phyloP scores from a whole-genome alignment of 257 asterid genomes.

The Solanum pinnatisectum region DNA sequence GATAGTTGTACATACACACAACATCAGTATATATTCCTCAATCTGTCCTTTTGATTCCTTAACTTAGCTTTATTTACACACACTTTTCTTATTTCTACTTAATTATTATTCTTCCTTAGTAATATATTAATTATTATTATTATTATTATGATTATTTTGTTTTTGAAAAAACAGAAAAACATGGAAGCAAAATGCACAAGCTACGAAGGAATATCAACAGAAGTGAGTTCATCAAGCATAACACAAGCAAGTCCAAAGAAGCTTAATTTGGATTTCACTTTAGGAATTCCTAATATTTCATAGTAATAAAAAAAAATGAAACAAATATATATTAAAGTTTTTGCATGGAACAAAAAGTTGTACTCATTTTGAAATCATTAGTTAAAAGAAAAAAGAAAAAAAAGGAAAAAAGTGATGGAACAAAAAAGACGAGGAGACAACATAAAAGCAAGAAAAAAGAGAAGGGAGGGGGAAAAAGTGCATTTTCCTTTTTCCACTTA shows the following conservation, averaged over 20 bases:
- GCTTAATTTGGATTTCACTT: slow-evolving; percentile 85
- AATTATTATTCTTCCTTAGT: neutral
- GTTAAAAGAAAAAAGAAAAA: slow-evolving; percentile 6
- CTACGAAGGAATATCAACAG: slow-evolving; percentile 63
- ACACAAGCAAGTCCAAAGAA: slow-evolving; percentile 55
- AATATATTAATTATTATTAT: neutral
- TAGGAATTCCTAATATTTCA: slow-evolving; percentile 34
- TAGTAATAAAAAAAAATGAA: neutral
- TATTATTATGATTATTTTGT: neutral
- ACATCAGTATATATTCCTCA: neutral
- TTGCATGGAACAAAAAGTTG: neutral
- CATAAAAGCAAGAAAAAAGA: slow-evolving; percentile 62
- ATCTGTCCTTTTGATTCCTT: neutral
- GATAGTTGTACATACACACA: neutral
- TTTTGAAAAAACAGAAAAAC: slow-evolving; percentile 27
- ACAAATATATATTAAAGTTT: neutral
- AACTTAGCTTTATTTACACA: neutral
- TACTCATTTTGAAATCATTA: slow-evolving; percentile 60
- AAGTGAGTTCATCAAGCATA: slow-evolving; percentile 60
- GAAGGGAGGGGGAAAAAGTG: neutral
- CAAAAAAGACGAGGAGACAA: slow-evolving; percentile 47
- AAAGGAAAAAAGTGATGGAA: slow-evolving; percentile 8
- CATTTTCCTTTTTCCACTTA: neutral
- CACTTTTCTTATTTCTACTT: neutral
- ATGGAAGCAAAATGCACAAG: slow-evolving; percentile 41